Evolutionary conservation across 176 grass and related monocot genomes (phyloP).

Genomic region (Elymus sibiricus): DNA sequence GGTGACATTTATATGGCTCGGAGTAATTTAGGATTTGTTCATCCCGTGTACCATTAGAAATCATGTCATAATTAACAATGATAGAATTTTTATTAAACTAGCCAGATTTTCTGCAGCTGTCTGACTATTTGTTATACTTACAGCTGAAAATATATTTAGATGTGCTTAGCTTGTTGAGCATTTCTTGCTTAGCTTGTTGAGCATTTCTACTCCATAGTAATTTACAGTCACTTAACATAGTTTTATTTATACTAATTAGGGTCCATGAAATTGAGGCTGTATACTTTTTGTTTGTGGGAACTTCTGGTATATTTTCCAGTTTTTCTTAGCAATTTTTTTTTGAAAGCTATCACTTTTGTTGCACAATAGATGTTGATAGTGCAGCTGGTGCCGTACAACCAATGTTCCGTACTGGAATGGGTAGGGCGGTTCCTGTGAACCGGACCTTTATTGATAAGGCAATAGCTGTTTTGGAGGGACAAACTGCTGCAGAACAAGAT

Average conservation of each 20-base stretch:
- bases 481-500: constrained; percentile 20
- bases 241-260: neutral
- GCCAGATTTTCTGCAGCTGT: neutral
- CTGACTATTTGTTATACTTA: constrained; percentile 1
- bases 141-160: neutral
- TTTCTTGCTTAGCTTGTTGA: neutral
- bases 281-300: neutral
- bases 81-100: neutral
- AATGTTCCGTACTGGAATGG: constrained; percentile 42
- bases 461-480: constrained; percentile 46
- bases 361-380: neutral
- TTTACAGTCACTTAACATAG: neutral
- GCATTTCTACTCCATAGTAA: neutral
- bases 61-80: neutral
- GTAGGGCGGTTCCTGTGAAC: constrained; percentile 32
- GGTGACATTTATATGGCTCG: neutral
- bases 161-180: neutral
- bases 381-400: neutral
- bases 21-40: neutral
- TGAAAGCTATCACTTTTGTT: neutral
- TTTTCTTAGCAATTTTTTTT: neutral
- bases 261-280: neutral
- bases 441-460: constrained; percentile 43
- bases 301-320: neutral
- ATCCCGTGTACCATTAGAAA: no score